A percentile compares a stretch with the other conserved stretches of the same genome.
These are phyloP conservation scores for Magnolia sinica DNA, from an alignment of 164 flowering plant species.

Conservation along the genomic window DNA sequence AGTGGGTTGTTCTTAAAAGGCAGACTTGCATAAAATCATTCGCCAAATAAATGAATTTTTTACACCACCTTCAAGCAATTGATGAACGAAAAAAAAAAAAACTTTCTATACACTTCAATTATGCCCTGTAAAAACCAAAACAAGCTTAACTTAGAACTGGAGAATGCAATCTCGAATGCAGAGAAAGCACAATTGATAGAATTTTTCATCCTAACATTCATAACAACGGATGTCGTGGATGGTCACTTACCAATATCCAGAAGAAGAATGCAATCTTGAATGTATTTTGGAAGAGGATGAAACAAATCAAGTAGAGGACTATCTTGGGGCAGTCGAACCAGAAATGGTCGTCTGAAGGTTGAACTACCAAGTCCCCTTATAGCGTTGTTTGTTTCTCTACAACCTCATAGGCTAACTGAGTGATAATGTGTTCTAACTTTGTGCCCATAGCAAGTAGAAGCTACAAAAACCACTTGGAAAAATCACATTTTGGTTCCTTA, in stretches of 20 bases:
- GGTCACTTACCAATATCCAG: neutral
- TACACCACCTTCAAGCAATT: too few species aligned
- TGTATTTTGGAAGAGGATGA: conserved; percentile 2
- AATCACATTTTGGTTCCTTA: neutral
- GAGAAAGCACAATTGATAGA: too few species aligned
- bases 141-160: too few species aligned
- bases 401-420: conserved; percentile 6
- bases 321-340: neutral
- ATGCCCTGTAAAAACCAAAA: too few species aligned
- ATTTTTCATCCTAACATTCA: too few species aligned
- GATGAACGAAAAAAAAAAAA: too few species aligned
- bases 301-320: conserved; percentile 3
- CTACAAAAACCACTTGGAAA: neutral
- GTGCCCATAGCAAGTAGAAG: conserved; percentile 12
- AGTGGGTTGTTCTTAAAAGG: too few species aligned
- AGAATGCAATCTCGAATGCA: too few species aligned
- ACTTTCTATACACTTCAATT: too few species aligned
- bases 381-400: neutral
- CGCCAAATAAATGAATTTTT: too few species aligned
- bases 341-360: neutral
- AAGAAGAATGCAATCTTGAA: neutral
- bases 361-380: conserved; percentile 9
- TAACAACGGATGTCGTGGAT: neutral
- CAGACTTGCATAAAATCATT: too few species aligned
- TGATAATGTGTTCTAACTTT: conserved; percentile 1